Percentiles rank a stretch among this genome's conserved stretches.
Conservation (phyloP, 371 early-diverging fungal species). For the Basidiobolus meristosporus region DNA sequence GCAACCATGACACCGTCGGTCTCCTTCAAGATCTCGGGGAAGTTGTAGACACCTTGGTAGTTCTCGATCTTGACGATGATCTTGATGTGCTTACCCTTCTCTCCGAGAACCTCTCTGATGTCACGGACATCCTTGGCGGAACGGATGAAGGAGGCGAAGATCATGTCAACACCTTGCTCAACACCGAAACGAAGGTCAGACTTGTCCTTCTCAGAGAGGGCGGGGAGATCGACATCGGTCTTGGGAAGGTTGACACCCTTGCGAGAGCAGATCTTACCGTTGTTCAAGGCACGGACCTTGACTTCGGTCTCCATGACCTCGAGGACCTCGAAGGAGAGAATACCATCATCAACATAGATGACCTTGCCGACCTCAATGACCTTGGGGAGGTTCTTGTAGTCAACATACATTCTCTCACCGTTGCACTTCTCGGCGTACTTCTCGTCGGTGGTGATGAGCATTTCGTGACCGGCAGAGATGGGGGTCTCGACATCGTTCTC, state of each 20-base stretch:
- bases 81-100: conserved; percentile 66
- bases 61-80: conserved; percentile 94
- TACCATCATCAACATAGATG: conserved; percentile 79
- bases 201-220: conserved; percentile 88
- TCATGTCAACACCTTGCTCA: conserved; percentile 81
- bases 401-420: conserved; percentile 64
- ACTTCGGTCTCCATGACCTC: conserved; percentile 34
- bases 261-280: conserved; percentile 48
- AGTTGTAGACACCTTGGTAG: conserved; percentile 87
- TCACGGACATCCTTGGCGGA: conserved; percentile 72
- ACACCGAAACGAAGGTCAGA: conserved; percentile 82
- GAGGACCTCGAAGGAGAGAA: conserved; percentile 64
- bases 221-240: conserved; percentile 58
- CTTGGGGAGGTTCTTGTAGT: conserved; percentile 72
- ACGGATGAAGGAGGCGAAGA: conserved; percentile 96
- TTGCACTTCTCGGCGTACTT: too few relatives aligned
- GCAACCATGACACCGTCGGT: conserved; percentile 99
- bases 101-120: conserved; percentile 60
- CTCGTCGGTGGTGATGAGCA: conserved; percentile 77
- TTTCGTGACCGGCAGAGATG: conserved; percentile 49
- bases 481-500: conserved; percentile 37
- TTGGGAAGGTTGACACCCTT: too few relatives aligned
- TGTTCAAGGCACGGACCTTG: conserved; percentile 54
- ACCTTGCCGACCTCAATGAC: conserved; percentile 61
- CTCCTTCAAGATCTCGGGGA: conserved; percentile 86